Evolutionary conservation across 306 rosid genomes (phyloP).

Genomic region (Lotus japonicus): DNA sequence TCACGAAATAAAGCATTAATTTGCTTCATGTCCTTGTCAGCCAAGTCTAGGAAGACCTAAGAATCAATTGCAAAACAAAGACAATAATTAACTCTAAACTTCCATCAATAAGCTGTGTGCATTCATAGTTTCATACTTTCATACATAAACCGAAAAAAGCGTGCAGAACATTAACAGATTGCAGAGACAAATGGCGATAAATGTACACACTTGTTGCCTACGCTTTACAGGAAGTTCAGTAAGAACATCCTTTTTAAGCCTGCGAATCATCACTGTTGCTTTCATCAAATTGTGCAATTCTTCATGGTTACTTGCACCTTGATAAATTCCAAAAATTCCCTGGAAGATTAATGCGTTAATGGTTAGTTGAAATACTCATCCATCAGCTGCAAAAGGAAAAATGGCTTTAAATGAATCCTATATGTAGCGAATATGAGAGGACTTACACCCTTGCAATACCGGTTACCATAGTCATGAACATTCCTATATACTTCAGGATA

Average conservation of each 20-base stretch:
- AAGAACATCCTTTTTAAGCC: conserved; percentile 94
- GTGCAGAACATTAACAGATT: not conserved
- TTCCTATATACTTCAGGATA: conserved; percentile 82
- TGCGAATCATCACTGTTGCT: conserved; percentile 87
- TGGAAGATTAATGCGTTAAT: conserved; percentile 27
- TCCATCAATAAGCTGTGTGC: not conserved
- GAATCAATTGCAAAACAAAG: conserved; percentile 16
- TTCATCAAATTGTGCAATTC: conserved; percentile 95
- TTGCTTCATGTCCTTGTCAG: conserved; percentile 88
- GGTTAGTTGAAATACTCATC: not conserved
- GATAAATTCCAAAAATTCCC: conserved; percentile 84
- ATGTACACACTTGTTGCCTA: conserved; percentile 71
- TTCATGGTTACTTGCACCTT: conserved; percentile 98
- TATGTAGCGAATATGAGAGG: conserved; percentile 16
- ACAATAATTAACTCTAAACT: conserved; percentile 8
- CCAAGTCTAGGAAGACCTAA: conserved; percentile 83
- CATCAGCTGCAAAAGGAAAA: conserved; percentile 14
- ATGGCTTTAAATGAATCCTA: conserved; percentile 5
- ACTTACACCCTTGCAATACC: conserved; percentile 99
- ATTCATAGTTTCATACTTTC: not conserved
- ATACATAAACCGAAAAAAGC: not conserved
- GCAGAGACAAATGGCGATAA: conserved; percentile 12
- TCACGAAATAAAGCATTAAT: conserved; percentile 72
- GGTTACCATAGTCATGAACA: conserved; percentile 87
- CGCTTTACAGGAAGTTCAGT: conserved; percentile 89